Evolutionary conservation across 2,329 filamentous ascomycete genomes (phyloP).

Genomic region (Alternaria consortialis): DNA sequence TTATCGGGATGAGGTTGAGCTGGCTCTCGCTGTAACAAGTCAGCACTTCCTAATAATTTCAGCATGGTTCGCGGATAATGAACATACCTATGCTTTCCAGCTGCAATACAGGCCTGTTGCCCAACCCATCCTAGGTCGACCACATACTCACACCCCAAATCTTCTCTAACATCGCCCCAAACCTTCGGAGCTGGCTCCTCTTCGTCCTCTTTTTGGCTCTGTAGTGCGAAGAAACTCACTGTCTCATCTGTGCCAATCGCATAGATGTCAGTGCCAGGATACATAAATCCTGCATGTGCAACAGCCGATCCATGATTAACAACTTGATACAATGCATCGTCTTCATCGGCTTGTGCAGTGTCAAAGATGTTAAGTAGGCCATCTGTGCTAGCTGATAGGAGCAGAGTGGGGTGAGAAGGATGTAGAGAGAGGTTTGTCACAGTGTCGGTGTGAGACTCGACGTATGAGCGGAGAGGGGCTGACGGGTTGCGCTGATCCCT

Average conservation of each 20-base stretch:
- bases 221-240: slow-evolving; percentile 75
- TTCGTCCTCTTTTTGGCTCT: slow-evolving; percentile 69
- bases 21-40: slow-evolving; percentile 31
- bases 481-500: slow-evolving; percentile 55
- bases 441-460: slow-evolving; percentile 64
- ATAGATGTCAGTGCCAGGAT: slow-evolving; percentile 62
- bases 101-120: slow-evolving; percentile 69
- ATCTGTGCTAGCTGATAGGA: slow-evolving; percentile 82
- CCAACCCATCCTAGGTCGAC: slow-evolving; percentile 71
- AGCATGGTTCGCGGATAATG: neutral
- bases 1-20: slow-evolving; percentile 45
- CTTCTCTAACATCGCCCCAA: slow-evolving; percentile 74
- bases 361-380: slow-evolving; percentile 82
- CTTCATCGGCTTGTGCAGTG: slow-evolving; percentile 69
- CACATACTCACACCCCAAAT: slow-evolving; percentile 77
- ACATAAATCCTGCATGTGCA: slow-evolving; percentile 77
- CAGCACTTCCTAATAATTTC: neutral
- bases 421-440: slow-evolving; percentile 71
- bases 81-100: slow-evolving; percentile 72
- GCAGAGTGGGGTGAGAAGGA: slow-evolving; percentile 65
- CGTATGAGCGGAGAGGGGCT: slow-evolving; percentile 51
- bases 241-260: slow-evolving; percentile 82
- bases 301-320: slow-evolving; percentile 80
- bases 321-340: slow-evolving; percentile 79
- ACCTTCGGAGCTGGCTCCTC: slow-evolving; percentile 56